A percentile compares a stretch with the other conserved stretches of the same genome.
Conservation (phyloP, 441 rosid genomes). For the Eutrema salsugineum region DNA sequence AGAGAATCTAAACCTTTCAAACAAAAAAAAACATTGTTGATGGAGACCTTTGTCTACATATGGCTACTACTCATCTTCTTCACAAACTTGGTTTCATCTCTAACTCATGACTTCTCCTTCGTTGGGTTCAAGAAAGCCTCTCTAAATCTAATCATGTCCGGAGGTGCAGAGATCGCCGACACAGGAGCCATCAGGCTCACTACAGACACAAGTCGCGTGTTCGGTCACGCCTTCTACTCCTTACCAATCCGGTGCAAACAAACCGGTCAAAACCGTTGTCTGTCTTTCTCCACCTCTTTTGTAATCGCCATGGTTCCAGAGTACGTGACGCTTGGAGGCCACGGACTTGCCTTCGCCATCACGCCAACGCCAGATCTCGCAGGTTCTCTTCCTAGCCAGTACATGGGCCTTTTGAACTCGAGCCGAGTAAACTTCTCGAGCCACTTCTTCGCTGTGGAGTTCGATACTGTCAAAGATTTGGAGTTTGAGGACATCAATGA, state of each 20-base stretch:
- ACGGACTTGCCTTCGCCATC: constrained; percentile 74
- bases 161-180: constrained; percentile 47
- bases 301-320: constrained; percentile 69
- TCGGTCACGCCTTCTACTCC: constrained; percentile 81
- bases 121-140: constrained; percentile 42
- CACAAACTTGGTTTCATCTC: constrained; percentile 42
- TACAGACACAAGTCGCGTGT: constrained; percentile 39
- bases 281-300: constrained; percentile 79
- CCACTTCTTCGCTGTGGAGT: constrained; percentile 76
- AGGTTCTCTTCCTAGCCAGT: constrained; percentile 67
- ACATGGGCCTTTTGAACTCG: constrained; percentile 64
- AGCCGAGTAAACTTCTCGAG: constrained; percentile 50
- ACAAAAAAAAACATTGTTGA: constrained; percentile 3
- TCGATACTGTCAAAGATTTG: constrained; percentile 65
- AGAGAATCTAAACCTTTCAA: background rate
- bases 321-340: constrained; percentile 68
- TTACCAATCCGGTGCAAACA: constrained; percentile 53
- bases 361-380: constrained; percentile 44
- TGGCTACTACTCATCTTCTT: constrained; percentile 34
- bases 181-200: constrained; percentile 67
- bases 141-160: constrained; percentile 46
- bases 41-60: constrained; percentile 28
- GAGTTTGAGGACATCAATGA: constrained; percentile 67
- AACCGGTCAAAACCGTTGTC: constrained; percentile 32
- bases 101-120: constrained; percentile 44